These are phyloP conservation scores for Melastoma candidum DNA, from an alignment of 441 rosid species.

Conservation along the genomic window DNA sequence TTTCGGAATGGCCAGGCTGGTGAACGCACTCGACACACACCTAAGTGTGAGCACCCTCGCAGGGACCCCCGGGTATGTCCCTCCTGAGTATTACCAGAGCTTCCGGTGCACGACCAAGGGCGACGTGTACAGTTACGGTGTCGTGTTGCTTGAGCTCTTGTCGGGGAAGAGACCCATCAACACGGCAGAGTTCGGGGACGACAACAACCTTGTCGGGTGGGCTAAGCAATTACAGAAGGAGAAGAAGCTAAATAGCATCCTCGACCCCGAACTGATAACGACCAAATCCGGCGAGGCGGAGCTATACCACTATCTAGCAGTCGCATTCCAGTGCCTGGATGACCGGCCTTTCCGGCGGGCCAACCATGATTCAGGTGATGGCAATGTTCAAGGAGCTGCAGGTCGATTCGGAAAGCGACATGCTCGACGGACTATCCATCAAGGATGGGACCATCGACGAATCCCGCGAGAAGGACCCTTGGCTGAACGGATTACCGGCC, in stretches of 20 bases:
- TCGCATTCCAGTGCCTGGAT: constrained; percentile 9
- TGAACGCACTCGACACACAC: constrained; percentile 11
- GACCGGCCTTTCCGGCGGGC: constrained; percentile 12
- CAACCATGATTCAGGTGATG: constrained; percentile 15
- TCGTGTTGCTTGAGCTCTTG: constrained; percentile 11
- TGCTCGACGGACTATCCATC: too few relatives aligned
- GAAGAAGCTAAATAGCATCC: neutral
- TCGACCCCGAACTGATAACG: constrained; percentile 10
- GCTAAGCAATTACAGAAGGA: constrained; percentile 8
- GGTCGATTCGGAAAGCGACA: constrained; percentile 1
- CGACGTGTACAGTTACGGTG: constrained; percentile 13
- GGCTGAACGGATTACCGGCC: too few relatives aligned
- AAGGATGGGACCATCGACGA: too few relatives aligned
- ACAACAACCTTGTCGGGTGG: constrained; percentile 15
- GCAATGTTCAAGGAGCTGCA: constrained; percentile 12
- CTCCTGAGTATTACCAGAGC: constrained; percentile 13
- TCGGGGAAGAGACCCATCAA: constrained; percentile 7
- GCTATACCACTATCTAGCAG: constrained; percentile 4
- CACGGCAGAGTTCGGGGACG: constrained; percentile 7
- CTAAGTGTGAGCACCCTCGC: constrained; percentile 14
- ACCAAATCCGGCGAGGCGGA: constrained; percentile 11
- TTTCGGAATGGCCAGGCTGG: constrained; percentile 14
- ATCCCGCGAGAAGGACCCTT: too few relatives aligned
- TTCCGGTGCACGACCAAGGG: constrained; percentile 11
- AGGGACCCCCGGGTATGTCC: constrained; percentile 15